phyloP scores from a whole-genome alignment of 228 moss, liverwort and hornwort genomes.

The Sphagnum magellanicum region DNA sequence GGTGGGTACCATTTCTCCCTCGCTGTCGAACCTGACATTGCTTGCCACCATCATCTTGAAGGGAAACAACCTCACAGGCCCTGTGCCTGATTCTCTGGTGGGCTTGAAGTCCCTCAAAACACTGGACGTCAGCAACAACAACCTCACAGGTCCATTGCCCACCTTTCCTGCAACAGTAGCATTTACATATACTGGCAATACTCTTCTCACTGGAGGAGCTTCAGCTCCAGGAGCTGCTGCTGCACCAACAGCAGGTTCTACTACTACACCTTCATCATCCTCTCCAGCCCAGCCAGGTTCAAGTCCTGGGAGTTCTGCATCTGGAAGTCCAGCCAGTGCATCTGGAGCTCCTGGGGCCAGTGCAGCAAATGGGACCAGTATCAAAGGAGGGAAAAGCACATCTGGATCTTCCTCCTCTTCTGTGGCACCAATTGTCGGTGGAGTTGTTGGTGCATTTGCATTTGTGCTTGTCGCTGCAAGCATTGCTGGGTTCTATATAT shows the following conservation, averaged over 20 bases:
- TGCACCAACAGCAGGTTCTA: neutral
- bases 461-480: constrained; percentile 13
- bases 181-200: constrained; percentile 38
- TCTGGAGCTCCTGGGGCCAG: neutral
- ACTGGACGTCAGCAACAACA: constrained; percentile 71
- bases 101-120: constrained; percentile 36
- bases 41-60: constrained; percentile 47
- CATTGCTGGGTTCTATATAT: constrained; percentile 36
- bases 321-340: neutral
- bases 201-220: constrained; percentile 31
- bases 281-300: neutral
- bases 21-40: constrained; percentile 37
- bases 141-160: constrained; percentile 58
- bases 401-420: constrained; percentile 12
- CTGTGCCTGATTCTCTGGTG: constrained; percentile 45
- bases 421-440: constrained; percentile 51
- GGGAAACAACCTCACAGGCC: constrained; percentile 45
- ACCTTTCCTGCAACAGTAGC: constrained; percentile 36
- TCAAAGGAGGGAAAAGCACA: constrained; percentile 1
- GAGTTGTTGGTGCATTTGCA: constrained; percentile 27
- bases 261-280: neutral
- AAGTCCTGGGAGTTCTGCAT: neutral
- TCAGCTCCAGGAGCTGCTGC: constrained; percentile 7
- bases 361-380: neutral
- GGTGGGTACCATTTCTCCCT: constrained; percentile 45